Evolutionary conservation across 257 asterid genomes (phyloP).

Genomic region (Mitragyna speciosa): DNA sequence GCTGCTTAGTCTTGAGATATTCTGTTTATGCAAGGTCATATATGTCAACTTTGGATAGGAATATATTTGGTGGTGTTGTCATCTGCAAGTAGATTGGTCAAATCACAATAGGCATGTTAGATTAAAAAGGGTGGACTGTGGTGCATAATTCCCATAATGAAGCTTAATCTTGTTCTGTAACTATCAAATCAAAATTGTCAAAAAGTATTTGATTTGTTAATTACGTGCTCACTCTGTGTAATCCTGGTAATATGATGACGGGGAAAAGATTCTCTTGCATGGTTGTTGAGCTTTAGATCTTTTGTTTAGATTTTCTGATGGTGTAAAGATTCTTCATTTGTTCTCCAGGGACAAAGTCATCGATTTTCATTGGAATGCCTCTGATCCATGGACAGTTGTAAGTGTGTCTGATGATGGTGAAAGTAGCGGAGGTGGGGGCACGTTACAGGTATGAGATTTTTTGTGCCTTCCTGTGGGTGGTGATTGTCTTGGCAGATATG

Average conservation of each 20-base stretch:
- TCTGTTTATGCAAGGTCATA: neutral
- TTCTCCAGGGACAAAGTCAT: constrained; percentile 81
- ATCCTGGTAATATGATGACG: neutral
- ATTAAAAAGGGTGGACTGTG: neutral
- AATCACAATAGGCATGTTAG: neutral
- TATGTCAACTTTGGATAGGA: neutral
- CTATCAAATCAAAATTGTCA: neutral
- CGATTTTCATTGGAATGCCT: constrained; percentile 90
- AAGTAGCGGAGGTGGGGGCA: constrained; percentile 86
- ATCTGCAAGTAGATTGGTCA: neutral
- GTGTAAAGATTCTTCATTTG: neutral
- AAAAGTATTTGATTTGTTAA: neutral
- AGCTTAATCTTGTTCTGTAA: neutral
- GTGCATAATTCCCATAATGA: neutral
- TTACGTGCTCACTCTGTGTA: neutral
- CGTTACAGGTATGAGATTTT: constrained; percentile 65
- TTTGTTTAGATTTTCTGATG: neutral
- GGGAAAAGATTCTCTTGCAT: neutral
- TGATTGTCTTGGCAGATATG: neutral
- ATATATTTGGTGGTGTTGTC: neutral
- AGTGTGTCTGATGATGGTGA: constrained; percentile 94
- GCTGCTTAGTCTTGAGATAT: neutral
- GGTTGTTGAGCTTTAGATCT: neutral
- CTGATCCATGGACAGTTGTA: constrained; percentile 91
- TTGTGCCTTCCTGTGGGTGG: neutral